Conservation (phyloP, 1,284 basidiomycete species). For the Cryptococcus sp. region DNA sequence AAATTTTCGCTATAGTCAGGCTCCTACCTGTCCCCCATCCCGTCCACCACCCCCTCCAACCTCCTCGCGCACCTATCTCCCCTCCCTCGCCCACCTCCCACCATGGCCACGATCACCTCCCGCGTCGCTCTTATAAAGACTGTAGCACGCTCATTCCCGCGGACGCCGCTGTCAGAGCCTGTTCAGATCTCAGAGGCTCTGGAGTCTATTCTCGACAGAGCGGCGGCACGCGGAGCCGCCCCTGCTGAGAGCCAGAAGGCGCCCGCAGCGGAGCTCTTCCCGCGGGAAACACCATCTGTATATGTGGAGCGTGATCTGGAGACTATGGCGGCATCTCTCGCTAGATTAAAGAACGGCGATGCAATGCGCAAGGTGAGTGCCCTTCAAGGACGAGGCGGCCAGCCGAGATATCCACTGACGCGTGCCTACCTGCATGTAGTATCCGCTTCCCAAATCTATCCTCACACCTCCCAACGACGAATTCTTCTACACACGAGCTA, state of each 20-base stretch:
- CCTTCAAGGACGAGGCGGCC: not conserved
- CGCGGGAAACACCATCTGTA: not conserved
- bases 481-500: slow-evolving; percentile 14
- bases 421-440: slow-evolving; percentile 1
- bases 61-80: too few species aligned
- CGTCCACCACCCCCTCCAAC: too few species aligned
- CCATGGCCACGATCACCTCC: slow-evolving; percentile 6
- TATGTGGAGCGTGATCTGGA: not conserved
- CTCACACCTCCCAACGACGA: slow-evolving; percentile 16
- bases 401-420: not conserved
- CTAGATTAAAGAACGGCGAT: slow-evolving; percentile 8
- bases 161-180: slow-evolving; percentile 11
- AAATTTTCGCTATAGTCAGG: too few species aligned
- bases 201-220: slow-evolving; percentile 12
- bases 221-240: not conserved
- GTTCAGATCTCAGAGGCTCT: slow-evolving; percentile 15
- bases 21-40: too few species aligned
- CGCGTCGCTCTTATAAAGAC: slow-evolving; percentile 9
- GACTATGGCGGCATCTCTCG: slow-evolving; percentile 5
- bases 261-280: not conserved
- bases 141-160: slow-evolving; percentile 11
- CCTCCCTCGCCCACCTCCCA: not conserved
- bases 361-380: slow-evolving; percentile 12
- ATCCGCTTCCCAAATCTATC: slow-evolving; percentile 6
- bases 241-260: not conserved